A percentile compares a stretch with the other conserved stretches of the same genome.
These are phyloP conservation scores for Forsythia viridissima DNA, from an alignment of 257 asterid genomes.

Conservation along the genomic window DNA sequence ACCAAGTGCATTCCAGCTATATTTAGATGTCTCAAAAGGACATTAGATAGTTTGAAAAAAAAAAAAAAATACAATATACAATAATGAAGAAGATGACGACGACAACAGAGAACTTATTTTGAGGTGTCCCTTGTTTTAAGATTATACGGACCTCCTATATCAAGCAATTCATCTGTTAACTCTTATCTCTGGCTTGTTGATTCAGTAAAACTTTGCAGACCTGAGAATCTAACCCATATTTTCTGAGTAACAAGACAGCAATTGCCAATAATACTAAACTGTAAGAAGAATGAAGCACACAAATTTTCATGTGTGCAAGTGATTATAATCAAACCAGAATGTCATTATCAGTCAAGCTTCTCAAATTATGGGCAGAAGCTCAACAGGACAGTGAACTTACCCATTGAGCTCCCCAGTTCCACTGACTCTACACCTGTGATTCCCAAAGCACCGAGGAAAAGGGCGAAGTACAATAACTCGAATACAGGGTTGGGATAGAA, in stretches of 20 bases:
- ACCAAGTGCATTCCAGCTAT: slow-evolving; percentile 2
- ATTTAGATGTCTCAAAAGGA: neutral
- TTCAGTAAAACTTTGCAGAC: neutral
- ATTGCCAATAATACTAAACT: slow-evolving; percentile 2
- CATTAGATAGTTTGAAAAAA: neutral
- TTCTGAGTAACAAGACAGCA: neutral
- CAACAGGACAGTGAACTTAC: neutral
- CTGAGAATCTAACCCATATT: neutral
- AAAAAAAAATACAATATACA: neutral
- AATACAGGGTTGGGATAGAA: neutral
- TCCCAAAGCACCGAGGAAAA: neutral
- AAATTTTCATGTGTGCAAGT: neutral
- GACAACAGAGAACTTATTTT: neutral
- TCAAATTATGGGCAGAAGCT: neutral
- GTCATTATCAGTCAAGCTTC: neutral
- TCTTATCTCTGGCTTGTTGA: neutral
- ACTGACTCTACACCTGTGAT: neutral
- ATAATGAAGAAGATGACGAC: neutral
- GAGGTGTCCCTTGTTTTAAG: neutral
- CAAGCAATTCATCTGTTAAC: neutral
- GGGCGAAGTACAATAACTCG: neutral
- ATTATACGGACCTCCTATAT: neutral
- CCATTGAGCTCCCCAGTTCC: neutral
- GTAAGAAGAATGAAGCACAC: neutral
- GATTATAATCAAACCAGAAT: neutral